Evolutionary conservation across 352 stramenopile species (phyloP), one percentile per base, ranked within the genome.

Genomic region (Aphanomyces astaci): DNA sequence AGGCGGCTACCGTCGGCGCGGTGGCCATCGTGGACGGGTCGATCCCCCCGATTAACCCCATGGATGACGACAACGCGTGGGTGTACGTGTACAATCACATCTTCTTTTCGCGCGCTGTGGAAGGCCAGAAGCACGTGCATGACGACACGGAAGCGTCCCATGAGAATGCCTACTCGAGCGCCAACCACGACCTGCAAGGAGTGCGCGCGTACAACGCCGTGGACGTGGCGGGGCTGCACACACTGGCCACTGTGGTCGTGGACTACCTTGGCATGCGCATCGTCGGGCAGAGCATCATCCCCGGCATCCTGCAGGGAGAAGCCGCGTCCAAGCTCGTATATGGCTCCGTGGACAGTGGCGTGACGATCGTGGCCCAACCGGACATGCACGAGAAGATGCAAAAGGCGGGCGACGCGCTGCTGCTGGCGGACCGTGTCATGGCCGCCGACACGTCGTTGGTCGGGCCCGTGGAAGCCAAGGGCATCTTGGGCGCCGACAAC

Each of bases 1-100:
- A 98, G 32, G 92, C 94, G 45, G 87, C 94, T 33, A 92, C 84
- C 25, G 75, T 88, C 30, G 88, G 87, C 24, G 87, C 89, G 0
- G 87, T 97, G 11, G 94, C 96, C 49, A 98, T 99, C 70, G 87
- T 94, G 32, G 88, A 98, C 53, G 96, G 96, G 64, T 87, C 97
- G 68, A 95, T 99, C 69, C 80, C 81, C 48, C 87, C 96, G 43
- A 98, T 99, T 78, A 98, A 99, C 76, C 93, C 94, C 13, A 98
- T 98, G 79, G 96, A 99, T 73, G 81, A 90, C 25, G 76, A 79
- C 19, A 92, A 84, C 33, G 87, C 93, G 27, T 93, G 98, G 72
- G 94, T 98, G 32, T 99, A 97, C 74, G 86, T 99, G 53, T 97
- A 98, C 78, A 98, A 99, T 79, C 98, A 97, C 74, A 98, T 98